These are phyloP conservation scores for Pseudomassariella vexata DNA, from an alignment of 2,329 filamentous ascomycete species.

Conservation along the genomic window DNA sequence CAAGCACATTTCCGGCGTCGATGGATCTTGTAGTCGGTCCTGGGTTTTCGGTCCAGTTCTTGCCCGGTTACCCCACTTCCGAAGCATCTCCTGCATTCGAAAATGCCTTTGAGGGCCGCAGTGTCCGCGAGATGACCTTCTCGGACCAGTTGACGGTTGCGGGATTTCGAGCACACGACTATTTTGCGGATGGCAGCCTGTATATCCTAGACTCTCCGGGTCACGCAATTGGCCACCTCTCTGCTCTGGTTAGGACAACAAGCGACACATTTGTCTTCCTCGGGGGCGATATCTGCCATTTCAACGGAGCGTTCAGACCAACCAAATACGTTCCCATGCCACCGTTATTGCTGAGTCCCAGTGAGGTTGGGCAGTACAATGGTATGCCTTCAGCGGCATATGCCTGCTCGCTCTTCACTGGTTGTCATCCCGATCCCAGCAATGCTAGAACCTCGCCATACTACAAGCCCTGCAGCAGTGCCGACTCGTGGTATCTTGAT, in stretches of 20 bases:
- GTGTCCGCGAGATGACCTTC: conserved; percentile 19
- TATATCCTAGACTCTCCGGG: conserved; percentile 29
- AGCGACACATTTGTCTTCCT: conserved; percentile 35
- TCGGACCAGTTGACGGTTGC: conserved; percentile 10
- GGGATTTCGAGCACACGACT: conserved; percentile 24
- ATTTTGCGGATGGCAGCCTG: conserved; percentile 28
- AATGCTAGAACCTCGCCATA: too few species aligned
- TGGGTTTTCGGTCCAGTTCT: conserved; percentile 18
- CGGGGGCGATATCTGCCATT: conserved; percentile 37
- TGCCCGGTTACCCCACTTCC: conserved; percentile 14
- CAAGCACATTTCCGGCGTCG: conserved; percentile 33
- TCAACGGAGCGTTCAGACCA: conserved; percentile 29
- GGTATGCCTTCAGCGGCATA: too few species aligned
- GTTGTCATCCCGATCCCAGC: background rate
- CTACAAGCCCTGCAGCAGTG: too few species aligned
- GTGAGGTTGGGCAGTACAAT: too few species aligned
- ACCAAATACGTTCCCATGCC: conserved; percentile 28
- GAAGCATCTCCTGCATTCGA: conserved; percentile 12
- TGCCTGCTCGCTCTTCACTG: too few species aligned
- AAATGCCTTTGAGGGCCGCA: conserved; percentile 15
- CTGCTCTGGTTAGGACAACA: conserved; percentile 32
- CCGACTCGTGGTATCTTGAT: background rate
- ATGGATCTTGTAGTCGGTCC: conserved; percentile 34
- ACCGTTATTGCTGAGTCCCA: too few species aligned
- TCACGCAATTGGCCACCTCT: conserved; percentile 27